Conservation (phyloP, 108 stramenopile species). For the Fistulifera solaris region DNA sequence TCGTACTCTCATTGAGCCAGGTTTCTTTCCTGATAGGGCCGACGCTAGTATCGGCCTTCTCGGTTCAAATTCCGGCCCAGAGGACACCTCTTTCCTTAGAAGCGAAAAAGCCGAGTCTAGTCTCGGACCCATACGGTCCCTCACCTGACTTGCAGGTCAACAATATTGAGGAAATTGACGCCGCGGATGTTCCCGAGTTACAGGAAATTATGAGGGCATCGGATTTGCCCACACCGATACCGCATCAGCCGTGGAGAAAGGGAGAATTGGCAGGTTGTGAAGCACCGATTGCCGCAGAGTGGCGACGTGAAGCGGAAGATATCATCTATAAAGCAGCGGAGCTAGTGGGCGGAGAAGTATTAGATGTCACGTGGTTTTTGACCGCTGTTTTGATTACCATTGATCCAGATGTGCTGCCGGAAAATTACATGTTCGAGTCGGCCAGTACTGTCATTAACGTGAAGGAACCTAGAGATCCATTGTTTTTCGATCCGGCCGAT, state of each 20-base stretch:
- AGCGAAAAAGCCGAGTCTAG: conserved; percentile 8
- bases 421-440: conserved; percentile 15
- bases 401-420: conserved; percentile 20
- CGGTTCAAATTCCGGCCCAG: too few species aligned
- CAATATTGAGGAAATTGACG: conserved; percentile 17
- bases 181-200: conserved; percentile 16
- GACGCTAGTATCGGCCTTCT: too few species aligned
- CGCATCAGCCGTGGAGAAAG: conserved; percentile 78
- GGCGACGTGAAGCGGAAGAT: conserved; percentile 62
- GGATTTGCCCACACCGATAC: conserved; percentile 47
- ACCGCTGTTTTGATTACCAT: conserved; percentile 50
- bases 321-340: conserved; percentile 45
- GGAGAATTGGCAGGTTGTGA: conserved; percentile 72
- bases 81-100: too few species aligned
- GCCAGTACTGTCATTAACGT: conserved; percentile 51
- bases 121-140: conserved; percentile 37
- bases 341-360: conserved; percentile 39
- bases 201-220: conserved; percentile 18
- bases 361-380: conserved; percentile 81
- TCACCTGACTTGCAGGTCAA: conserved; percentile 12
- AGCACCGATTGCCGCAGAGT: conserved; percentile 61
- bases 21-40: too few species aligned
- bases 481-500: conserved; percentile 48
- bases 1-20: too few species aligned
- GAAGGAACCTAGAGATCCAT: conserved; percentile 24